Percentiles rank a stretch among this genome's conserved stretches.
Conservation (phyloP, 192 early-diverging fungal genomes). For the Anaeromyces robustus region DNA sequence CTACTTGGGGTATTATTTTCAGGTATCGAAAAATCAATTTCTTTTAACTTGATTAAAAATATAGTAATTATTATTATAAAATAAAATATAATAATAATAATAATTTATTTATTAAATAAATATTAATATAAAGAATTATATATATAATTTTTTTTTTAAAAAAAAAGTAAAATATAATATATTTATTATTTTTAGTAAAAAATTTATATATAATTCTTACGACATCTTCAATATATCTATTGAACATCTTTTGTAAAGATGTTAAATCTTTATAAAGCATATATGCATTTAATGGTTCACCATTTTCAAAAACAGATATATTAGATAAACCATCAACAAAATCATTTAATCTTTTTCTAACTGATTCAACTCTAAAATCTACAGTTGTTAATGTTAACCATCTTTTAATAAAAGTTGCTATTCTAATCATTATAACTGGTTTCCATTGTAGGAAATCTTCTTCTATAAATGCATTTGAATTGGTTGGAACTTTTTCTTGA, state of each 20-base stretch:
- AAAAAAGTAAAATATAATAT: no score
- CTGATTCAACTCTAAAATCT: background rate
- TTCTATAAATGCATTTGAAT: background rate
- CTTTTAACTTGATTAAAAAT: background rate
- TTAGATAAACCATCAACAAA: background rate
- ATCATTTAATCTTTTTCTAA: background rate
- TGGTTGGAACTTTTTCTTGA: background rate
- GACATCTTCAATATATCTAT: background rate
- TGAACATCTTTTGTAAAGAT: background rate
- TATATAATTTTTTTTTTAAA: no score
- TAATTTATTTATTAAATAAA: no score
- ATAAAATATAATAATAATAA: no score
- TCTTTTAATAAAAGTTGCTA: background rate
- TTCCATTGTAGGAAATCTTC: background rate
- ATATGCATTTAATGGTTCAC: background rate
- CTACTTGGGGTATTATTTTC: background rate
- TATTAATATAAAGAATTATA: no score
- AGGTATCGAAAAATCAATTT: background rate
- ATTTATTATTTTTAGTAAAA: no score
- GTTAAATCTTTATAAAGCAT: background rate
- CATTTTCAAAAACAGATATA: background rate
- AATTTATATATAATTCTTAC: background rate
- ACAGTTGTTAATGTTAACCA: background rate
- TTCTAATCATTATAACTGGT: background rate
- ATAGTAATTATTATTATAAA: no score